phyloP scores from a whole-genome alignment of 192 early-diverging fungal species.

The Coemansia sp. region DNA sequence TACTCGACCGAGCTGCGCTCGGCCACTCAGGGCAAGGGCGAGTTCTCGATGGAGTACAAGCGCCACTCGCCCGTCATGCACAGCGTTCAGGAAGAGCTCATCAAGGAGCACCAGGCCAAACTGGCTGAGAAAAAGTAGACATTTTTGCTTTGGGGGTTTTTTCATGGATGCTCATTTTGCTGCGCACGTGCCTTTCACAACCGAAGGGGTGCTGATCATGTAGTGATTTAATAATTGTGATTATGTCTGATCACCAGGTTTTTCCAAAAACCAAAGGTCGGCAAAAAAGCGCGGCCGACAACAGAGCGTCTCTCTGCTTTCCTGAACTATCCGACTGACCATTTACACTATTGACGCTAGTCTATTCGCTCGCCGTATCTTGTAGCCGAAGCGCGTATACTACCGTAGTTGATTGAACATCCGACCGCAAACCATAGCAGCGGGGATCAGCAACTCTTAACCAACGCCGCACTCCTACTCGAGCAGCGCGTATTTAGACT shows the following conservation, averaged over 20 bases:
- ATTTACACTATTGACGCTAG: not conserved
- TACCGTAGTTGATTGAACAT: not conserved
- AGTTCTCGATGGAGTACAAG: conserved; percentile 98
- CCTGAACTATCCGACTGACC: not conserved
- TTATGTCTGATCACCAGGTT: conserved; percentile 5
- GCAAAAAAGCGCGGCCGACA: not conserved
- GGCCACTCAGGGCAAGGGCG: conserved; percentile 93
- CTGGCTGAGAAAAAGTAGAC: conserved; percentile 46
- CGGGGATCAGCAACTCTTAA: not conserved
- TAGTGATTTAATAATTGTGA: conserved; percentile 7
- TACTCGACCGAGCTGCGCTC: conserved; percentile 94
- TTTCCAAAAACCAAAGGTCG: not conserved
- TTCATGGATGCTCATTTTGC: not conserved
- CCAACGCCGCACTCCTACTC: not conserved
- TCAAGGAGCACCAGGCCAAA: conserved; percentile 84
- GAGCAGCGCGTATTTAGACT: not conserved
- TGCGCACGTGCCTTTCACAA: not conserved
- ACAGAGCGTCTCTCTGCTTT: conserved; percentile 4
- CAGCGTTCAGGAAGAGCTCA: conserved; percentile 80
- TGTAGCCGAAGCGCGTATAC: not conserved
- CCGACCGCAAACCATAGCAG: not conserved
- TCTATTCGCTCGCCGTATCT: not conserved
- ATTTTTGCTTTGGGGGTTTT: not conserved
- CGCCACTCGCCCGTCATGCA: conserved; percentile 74
- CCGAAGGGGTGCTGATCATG: not conserved